Base-by-base conservation (phyloP, 768 basidiomycete genomes). In the Russula lepida region DNA sequence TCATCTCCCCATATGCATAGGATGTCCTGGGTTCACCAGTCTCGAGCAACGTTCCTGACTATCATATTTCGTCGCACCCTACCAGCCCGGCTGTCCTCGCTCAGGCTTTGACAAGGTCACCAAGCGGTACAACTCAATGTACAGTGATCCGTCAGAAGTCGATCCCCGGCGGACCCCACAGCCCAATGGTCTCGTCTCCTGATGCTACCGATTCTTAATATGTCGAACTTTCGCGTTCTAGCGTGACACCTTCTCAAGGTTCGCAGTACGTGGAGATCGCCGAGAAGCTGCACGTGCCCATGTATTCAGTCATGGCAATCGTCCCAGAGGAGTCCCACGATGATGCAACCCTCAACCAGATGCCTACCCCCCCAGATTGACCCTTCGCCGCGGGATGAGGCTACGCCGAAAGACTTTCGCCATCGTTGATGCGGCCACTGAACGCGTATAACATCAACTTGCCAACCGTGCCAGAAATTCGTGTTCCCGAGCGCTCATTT, bases 171-270 rank as follows among this genome's bases (percentile, higher is more conserved):
- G 51, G 56, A 15, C 56, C 56, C 21, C 52, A 49, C 53, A 67
- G 68, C n/a, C 64, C 63, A 7, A 44, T 68, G 30, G 56, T 59
- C 13, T 60, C 54, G 19, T 43, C 62, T 27, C 56, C 57, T 17
- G 35, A 50, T 52, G 27, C 52, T 8, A 21, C 49, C 11, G 66
- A 69, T 43, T 68, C 74, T 11, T 30, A 84, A 62, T 88, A 89
- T 58, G 76, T 83, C 41, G 84, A 89, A 66, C 75, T 90, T 44
- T 75, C 73, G 68, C 78, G 88, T 47, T 83, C 84, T 19, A 88
- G 86, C 66, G 81, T 88, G 3, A 83, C 86, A 3, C 87, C 88
- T 0, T 88, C 79, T 78, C 88, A 90, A 68, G 88, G 85, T 43
- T 79, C 77, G 0, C 89, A 90, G 69, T 89, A 89, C 67, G 81